A percentile compares a stretch with the other conserved stretches of the same genome.
Evolutionary conservation across 1,284 basidiomycete genomes (phyloP).

Genomic region (Pholiota adiposa): DNA sequence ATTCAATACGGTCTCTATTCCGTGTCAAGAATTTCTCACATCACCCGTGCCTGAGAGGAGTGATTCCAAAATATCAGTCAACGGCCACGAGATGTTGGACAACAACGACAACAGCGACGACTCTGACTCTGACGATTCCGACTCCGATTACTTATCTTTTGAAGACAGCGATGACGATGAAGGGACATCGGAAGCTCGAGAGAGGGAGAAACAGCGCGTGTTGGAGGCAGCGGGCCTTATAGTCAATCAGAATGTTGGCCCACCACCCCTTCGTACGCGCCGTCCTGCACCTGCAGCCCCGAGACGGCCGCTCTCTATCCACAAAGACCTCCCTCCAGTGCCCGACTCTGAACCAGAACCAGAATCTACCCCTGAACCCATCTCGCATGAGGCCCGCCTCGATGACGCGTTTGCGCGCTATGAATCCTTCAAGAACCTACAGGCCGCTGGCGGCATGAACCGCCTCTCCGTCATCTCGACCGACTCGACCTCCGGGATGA

Average conservation of each 20-base stretch:
- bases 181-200: conserved; percentile 62
- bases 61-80: background rate
- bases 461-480: conserved; percentile 65
- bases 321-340: conserved; percentile 48
- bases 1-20: background rate
- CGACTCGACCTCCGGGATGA: conserved; percentile 39
- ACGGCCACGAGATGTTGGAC: background rate
- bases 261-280: conserved; percentile 43
- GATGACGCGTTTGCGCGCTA: conserved; percentile 94
- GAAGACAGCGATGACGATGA: conserved; percentile 53
- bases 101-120: too few species aligned
- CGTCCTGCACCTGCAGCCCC: conserved; percentile 59
- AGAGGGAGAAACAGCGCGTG: conserved; percentile 78
- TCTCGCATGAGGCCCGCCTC: conserved; percentile 48
- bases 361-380: conserved; percentile 32
- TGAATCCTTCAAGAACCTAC: conserved; percentile 71
- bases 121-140: conserved; percentile 40
- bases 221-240: conserved; percentile 89
- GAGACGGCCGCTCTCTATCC: conserved; percentile 16
- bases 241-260: conserved; percentile 55
- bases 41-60: conserved; percentile 1
- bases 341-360: conserved; percentile 15
- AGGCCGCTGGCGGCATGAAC: conserved; percentile 46
- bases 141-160: conserved; percentile 51
- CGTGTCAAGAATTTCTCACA: conserved; percentile 8